phyloP scores from a whole-genome alignment of 371 early-diverging fungal genomes.

The Mucor velutinosus region DNA sequence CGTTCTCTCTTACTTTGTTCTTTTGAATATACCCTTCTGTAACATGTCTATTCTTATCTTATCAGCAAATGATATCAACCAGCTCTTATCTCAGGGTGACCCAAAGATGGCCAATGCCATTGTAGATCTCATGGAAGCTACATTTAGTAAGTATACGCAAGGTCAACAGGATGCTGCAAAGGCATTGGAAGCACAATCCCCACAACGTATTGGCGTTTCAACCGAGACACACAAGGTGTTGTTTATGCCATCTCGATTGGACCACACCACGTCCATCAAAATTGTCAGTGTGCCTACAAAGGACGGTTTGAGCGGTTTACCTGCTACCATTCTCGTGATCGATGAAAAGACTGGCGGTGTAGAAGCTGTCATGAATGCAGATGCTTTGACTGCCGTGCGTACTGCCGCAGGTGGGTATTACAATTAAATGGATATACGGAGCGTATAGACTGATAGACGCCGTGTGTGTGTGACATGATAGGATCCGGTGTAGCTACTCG shows the following conservation, averaged over 20 bases:
- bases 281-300: constrained; percentile 57
- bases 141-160: constrained; percentile 34
- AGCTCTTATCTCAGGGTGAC: constrained; percentile 26
- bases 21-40: not conserved
- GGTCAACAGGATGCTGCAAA: constrained; percentile 24
- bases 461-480: constrained; percentile 2
- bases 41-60: constrained; percentile 35
- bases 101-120: constrained; percentile 24
- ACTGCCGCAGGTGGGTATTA: constrained; percentile 56
- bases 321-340: constrained; percentile 56
- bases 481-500: constrained; percentile 62
- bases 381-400: constrained; percentile 56
- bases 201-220: constrained; percentile 47
- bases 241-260: constrained; percentile 63
- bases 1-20: not conserved
- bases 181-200: constrained; percentile 50
- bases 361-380: constrained; percentile 60
- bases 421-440: not conserved
- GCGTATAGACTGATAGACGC: not conserved
- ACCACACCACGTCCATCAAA: constrained; percentile 57
- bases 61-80: constrained; percentile 32
- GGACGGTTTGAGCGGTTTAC: constrained; percentile 53
- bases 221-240: constrained; percentile 50
- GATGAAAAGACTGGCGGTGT: constrained; percentile 54
- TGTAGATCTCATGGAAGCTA: constrained; percentile 43